Evolutionary conservation across 1,284 basidiomycete genomes (phyloP).

Genomic region (Vanrija sp.): DNA sequence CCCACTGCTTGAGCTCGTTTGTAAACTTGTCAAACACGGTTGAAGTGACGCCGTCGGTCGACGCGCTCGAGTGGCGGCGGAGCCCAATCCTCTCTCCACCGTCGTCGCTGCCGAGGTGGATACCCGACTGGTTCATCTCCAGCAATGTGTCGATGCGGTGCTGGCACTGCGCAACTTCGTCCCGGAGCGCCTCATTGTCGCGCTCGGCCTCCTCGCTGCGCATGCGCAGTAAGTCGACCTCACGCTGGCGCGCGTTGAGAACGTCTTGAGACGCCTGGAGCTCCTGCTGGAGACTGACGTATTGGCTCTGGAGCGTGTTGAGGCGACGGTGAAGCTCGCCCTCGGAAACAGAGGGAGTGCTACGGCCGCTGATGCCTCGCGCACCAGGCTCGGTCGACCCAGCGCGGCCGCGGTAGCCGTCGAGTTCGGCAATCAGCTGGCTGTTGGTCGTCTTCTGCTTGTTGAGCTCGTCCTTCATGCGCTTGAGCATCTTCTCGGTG

Average conservation of each 20-base stretch:
- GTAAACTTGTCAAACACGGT: conserved; percentile 48
- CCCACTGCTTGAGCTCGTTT: conserved; percentile 47
- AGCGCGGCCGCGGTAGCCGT: conserved; percentile 59
- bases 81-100: conserved; percentile 19
- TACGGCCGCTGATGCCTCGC: conserved; percentile 67
- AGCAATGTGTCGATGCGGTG: conserved; percentile 51
- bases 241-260: conserved; percentile 66
- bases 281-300: conserved; percentile 69
- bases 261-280: conserved; percentile 71
- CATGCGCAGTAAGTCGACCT: conserved; percentile 60
- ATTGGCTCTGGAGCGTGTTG: conserved; percentile 68
- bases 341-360: conserved; percentile 62
- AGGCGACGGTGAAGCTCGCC: conserved; percentile 57
- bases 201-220: conserved; percentile 42
- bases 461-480: conserved; percentile 89
- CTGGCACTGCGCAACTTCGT: conserved; percentile 68
- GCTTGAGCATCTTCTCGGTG: conserved; percentile 97
- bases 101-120: conserved; percentile 27
- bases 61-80: conserved; percentile 17
- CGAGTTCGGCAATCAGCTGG: conserved; percentile 73
- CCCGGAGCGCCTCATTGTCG: conserved; percentile 56
- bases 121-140: conserved; percentile 32
- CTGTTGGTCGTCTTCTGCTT: conserved; percentile 81
- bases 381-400: conserved; percentile 54
- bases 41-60: conserved; percentile 32